Evolutionary conservation across 306 rosid species (phyloP).

Genomic region (Cotoneaster glaucophyllus): DNA sequence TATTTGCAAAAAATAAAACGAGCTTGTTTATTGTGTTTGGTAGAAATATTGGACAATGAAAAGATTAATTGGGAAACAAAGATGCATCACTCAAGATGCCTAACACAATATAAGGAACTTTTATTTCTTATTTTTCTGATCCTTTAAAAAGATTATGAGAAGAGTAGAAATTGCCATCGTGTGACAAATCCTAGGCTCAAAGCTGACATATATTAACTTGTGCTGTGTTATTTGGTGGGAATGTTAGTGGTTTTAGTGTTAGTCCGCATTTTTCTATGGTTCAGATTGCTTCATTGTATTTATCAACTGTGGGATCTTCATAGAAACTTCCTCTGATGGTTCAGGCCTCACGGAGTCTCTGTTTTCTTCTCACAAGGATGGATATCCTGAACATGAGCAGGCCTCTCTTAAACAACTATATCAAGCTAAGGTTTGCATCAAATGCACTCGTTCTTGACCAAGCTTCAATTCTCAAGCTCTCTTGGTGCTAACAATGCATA

Average conservation of each 20-base stretch:
- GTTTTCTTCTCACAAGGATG: conserved; percentile 91
- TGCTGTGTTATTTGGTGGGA: background rate
- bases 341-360: conserved; percentile 92
- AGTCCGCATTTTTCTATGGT: background rate
- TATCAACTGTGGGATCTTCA: conserved; percentile 13
- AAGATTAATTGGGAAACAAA: background rate
- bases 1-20: background rate
- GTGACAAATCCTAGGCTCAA: background rate
- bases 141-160: background rate
- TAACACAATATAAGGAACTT: background rate
- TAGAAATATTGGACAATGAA: background rate
- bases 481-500: conserved; percentile 16
- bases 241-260: background rate
- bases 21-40: background rate
- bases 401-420: conserved; percentile 89
- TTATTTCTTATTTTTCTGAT: background rate
- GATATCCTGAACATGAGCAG: conserved; percentile 91
- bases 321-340: conserved; percentile 18
- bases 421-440: conserved; percentile 68
- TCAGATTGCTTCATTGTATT: conserved; percentile 12
- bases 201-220: background rate
- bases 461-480: conserved; percentile 14
- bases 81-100: background rate
- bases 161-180: background rate
- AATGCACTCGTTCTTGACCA: conserved; percentile 2